These are phyloP conservation scores for Panicum hallii DNA, from an alignment of 202 grass and related monocot species.

Conservation along the genomic window DNA sequence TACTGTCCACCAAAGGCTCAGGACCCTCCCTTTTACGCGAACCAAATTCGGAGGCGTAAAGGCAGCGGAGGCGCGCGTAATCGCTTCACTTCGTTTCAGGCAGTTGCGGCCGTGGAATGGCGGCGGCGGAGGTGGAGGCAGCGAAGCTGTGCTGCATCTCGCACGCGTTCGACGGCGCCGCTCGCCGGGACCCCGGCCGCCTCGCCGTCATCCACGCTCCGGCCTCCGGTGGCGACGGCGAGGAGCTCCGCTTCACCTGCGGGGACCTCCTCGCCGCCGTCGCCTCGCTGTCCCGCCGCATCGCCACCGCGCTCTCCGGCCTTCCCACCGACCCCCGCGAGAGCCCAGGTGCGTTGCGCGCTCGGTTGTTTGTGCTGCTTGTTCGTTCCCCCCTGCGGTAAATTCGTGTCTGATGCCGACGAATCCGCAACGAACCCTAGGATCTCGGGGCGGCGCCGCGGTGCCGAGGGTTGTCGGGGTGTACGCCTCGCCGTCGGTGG, in stretches of 20 bases:
- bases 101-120: constrained; percentile 2
- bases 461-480: constrained; percentile 62
- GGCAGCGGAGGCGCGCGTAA: constrained; percentile 1
- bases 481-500: constrained; percentile 67
- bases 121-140: background rate
- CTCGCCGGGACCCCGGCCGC: constrained; percentile 19
- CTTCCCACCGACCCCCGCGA: background rate
- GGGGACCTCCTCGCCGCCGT: constrained; percentile 47
- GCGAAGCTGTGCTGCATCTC: constrained; percentile 71
- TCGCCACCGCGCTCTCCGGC: constrained; percentile 36
- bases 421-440: constrained; percentile 40
- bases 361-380: background rate
- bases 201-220: constrained; percentile 55
- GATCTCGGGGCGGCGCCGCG: background rate
- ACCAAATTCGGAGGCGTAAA: background rate
- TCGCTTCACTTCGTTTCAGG: background rate
- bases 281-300: constrained; percentile 48
- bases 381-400: background rate
- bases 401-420: background rate
- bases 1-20: background rate
- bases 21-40: background rate
- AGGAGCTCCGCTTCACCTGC: constrained; percentile 48
- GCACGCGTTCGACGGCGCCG: constrained; percentile 66
- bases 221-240: background rate
- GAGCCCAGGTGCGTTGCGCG: constrained; percentile 35